Percentiles rank a stretch among this genome's conserved stretches.
phyloP scores from a whole-genome alignment of 1,139 yeast species.

The Yamadazyma diospyri region DNA sequence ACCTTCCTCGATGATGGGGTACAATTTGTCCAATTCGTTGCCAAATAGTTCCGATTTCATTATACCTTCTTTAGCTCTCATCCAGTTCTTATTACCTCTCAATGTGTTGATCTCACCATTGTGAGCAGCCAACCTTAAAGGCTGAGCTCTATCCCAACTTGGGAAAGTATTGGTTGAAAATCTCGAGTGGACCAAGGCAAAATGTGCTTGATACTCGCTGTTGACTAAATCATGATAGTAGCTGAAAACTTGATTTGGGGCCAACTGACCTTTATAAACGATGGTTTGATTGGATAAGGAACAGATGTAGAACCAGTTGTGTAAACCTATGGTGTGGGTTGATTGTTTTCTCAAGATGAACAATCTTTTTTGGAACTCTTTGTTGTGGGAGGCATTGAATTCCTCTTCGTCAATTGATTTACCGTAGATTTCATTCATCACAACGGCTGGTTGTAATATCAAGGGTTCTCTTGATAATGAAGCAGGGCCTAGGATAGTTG shows the following conservation, averaged over 20 bases:
- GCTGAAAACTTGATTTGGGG: constrained; percentile 92
- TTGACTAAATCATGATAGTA: constrained; percentile 91
- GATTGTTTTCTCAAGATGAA: constrained; percentile 87
- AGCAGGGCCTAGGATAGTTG: constrained; percentile 90
- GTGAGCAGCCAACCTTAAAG: constrained; percentile 95
- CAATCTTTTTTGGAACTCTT: constrained; percentile 76
- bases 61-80: constrained; percentile 98
- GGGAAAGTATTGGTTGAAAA: constrained; percentile 98
- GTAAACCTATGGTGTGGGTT: constrained; percentile 86
- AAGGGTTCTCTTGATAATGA: constrained; percentile 91
- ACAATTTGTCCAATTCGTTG: constrained; percentile 84
- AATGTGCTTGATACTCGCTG: constrained; percentile 91
- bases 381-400: constrained; percentile 56
- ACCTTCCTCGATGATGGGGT: constrained; percentile 96
- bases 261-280: constrained; percentile 96
- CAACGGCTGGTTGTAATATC: constrained; percentile 85
- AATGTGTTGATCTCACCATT: constrained; percentile 97
- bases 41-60: constrained; percentile 87
- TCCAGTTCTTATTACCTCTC: constrained; percentile 98
- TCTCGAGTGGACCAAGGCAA: constrained; percentile 94
- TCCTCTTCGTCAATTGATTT: constrained; percentile 44
- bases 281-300: constrained; percentile 85
- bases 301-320: constrained; percentile 97
- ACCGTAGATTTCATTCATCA: constrained; percentile 57
- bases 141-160: constrained; percentile 99